phyloP scores from a whole-genome alignment of 2,329 filamentous ascomycete species.

The Fusarium phyllophilum region DNA sequence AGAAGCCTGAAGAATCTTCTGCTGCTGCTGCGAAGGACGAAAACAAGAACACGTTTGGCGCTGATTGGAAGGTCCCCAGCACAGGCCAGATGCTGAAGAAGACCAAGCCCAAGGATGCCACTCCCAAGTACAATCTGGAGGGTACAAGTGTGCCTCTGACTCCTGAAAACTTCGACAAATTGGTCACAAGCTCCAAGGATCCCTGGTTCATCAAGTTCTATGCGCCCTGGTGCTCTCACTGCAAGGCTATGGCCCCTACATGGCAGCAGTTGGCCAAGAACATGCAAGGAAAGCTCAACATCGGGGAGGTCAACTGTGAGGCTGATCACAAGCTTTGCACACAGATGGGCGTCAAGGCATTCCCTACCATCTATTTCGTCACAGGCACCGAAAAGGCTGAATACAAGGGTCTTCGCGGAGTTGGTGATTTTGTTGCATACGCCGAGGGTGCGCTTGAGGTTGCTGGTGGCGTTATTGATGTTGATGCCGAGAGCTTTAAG shows the following conservation, averaged over 20 bases:
- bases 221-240: constrained; percentile 96
- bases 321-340: constrained; percentile 89
- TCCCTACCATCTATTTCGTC: constrained; percentile 93
- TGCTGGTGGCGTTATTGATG: constrained; percentile 79
- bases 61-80: constrained; percentile 46
- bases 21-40: constrained; percentile 43
- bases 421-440: constrained; percentile 90
- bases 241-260: constrained; percentile 88
- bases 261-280: constrained; percentile 92
- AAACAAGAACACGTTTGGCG: constrained; percentile 42
- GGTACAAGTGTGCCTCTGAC: constrained; percentile 81
- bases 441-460: constrained; percentile 86
- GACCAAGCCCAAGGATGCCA: constrained; percentile 59
- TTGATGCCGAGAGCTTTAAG: constrained; percentile 80
- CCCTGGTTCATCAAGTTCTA: constrained; percentile 99
- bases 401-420: constrained; percentile 88
- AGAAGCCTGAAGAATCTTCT: constrained; percentile 34
- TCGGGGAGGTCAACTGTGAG: constrained; percentile 97
- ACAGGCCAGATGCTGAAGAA: constrained; percentile 46
- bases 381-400: constrained; percentile 90
- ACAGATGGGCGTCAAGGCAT: constrained; percentile 81
- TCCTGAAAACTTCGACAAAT: constrained; percentile 84
- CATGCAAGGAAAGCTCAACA: constrained; percentile 88
- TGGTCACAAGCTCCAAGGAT: constrained; percentile 87
- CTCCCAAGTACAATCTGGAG: constrained; percentile 73